Percentiles rank a stretch among this genome's conserved stretches.
phyloP scores from a whole-genome alignment of 1,284 basidiomycete genomes.

The Melampsora larici-populina region DNA sequence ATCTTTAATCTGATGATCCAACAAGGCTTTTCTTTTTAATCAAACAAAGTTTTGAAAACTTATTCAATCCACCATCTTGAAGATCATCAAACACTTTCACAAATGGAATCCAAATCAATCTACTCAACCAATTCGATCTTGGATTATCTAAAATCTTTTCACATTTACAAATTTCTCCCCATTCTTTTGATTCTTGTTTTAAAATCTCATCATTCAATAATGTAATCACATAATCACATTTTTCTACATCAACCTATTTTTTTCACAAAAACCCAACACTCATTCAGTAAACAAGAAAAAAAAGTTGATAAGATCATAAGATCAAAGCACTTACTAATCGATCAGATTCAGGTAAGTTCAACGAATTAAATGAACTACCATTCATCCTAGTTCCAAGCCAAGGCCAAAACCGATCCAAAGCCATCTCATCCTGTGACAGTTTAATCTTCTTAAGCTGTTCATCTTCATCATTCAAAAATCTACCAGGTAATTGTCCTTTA shows the following conservation, averaged over 20 bases:
- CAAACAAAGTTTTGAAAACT: conserved; percentile 8
- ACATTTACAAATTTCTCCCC: conserved; percentile 17
- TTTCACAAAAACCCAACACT: too few species aligned
- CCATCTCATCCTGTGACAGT: conserved; percentile 42
- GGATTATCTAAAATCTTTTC: conserved; percentile 10
- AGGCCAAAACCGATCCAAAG: conserved; percentile 61
- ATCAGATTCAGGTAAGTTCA: conserved; percentile 73
- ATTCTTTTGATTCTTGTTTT: neutral
- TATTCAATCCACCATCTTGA: neutral
- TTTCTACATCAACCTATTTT: conserved; percentile 68
- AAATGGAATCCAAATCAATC: conserved; percentile 4
- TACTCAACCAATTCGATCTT: neutral
- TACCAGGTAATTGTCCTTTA: conserved; percentile 79
- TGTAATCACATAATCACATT: conserved; percentile 83
- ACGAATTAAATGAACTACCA: conserved; percentile 74
- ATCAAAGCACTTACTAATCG: conserved; percentile 67
- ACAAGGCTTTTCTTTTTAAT: too few species aligned
- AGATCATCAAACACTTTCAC: neutral
- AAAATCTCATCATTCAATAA: conserved; percentile 54
- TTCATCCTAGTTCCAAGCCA: conserved; percentile 66
- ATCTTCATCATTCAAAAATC: conserved; percentile 60
- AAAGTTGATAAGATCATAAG: neutral
- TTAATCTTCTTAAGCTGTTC: conserved; percentile 46
- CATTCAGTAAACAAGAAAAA: neutral
- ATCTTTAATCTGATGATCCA: too few species aligned